A percentile compares a stretch with the other conserved stretches of the same genome.
Evolutionary conservation across 495 filamentous ascomycete genomes (phyloP).

Genomic region (Hamigera avellanea): DNA sequence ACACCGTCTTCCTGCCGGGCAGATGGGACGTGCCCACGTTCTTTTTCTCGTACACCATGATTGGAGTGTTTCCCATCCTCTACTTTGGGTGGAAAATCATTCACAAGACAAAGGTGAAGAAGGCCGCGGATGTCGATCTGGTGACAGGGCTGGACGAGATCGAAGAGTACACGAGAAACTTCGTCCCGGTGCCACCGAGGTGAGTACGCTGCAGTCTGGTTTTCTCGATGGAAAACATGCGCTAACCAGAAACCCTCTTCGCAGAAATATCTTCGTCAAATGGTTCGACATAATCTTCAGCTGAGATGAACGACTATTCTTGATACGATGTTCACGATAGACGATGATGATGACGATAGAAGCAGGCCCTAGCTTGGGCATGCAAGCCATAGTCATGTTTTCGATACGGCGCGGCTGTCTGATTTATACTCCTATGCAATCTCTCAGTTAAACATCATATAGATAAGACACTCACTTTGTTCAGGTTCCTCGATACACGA

Average conservation of each 20-base stretch:
- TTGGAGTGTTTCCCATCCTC: slow-evolving; percentile 51
- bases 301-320: not conserved
- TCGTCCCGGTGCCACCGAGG: slow-evolving; percentile 45
- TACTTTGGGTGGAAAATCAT: slow-evolving; percentile 61
- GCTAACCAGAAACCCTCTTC: not conserved
- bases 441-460: no score
- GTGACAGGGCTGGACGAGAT: slow-evolving; percentile 54
- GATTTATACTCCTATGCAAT: no score
- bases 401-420: no score
- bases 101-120: slow-evolving; percentile 47
- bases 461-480: no score
- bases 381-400: no score
- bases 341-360: no score
- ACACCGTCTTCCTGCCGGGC: slow-evolving; percentile 62
- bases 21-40: slow-evolving; percentile 65
- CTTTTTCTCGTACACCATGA: slow-evolving; percentile 68
- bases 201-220: slow-evolving; percentile 17
- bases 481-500: no score
- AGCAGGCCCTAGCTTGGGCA: no score
- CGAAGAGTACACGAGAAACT: slow-evolving; percentile 60
- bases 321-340: not conserved
- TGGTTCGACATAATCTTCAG: no score
- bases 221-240: slow-evolving; percentile 1
- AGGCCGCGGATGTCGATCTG: slow-evolving; percentile 52
- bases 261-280: not conserved